Evolutionary conservation across 2,329 filamentous ascomycete genomes (phyloP), one percentile per base, ranked within the genome.

Genomic region (Xylaria sp.): DNA sequence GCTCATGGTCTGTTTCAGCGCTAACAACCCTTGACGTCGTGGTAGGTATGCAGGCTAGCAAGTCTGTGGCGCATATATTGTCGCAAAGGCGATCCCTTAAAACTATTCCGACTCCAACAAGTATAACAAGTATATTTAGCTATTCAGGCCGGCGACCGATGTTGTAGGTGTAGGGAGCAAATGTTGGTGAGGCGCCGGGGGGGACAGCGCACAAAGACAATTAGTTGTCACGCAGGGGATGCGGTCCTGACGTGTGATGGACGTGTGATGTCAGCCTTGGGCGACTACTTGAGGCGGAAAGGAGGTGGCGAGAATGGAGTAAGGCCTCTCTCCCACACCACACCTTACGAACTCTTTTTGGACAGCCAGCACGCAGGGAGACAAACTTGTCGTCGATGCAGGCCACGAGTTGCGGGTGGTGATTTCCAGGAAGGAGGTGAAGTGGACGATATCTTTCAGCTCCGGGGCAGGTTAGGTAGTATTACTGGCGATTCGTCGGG

Each of bases 1-100:
- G 64, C 53, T 71, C 68, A 70, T 71, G 60, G 59, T 61, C 55
- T 66, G 64, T 67, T 58, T 71, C 63, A 69, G 63, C 59, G 60
- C 50, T 46, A 60, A 61, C 55, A 45, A 57, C 57, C 36, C 18
- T 59, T 43, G 23, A 36, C 30, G 34, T 36, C 39, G 39, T 48
- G 41, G 43, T 63, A 65, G 63, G 55, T 61, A 67, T 69, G 66
- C 53, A 58, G 58, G 60, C 43, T 34, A 30, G 32, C 55, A 28
- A 36, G 48, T 39, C 45, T 45, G 34, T 58, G 65, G 62, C 58
- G 56, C 41, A 53, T 39, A 13, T 53, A 23, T 30, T 53, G 60
- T 69, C 63, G 63, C 66, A 66, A 61, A 57, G 20, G 25, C 50
- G 50, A 61, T 64, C 58, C 55, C 50, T 50, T 68, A 62, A 57